These are phyloP conservation scores for Penicillium bialowiezense DNA, from an alignment of 495 filamentous ascomycete species.

Conservation along the genomic window DNA sequence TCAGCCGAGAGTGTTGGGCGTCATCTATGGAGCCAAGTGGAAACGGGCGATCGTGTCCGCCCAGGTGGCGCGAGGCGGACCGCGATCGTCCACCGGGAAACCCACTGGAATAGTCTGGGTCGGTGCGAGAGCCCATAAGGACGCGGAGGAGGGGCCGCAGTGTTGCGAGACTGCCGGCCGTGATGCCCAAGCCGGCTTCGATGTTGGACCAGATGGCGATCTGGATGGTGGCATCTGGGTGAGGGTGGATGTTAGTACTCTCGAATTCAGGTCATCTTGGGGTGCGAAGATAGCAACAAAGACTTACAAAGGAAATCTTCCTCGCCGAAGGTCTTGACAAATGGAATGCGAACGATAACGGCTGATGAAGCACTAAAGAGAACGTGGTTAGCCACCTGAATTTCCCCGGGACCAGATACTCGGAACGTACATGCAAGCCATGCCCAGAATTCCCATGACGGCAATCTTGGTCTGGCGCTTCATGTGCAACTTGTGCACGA, in stretches of 20 bases:
- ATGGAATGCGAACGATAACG: constrained; percentile 41
- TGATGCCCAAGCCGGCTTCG: constrained; percentile 45
- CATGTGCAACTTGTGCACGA: constrained; percentile 38
- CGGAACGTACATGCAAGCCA: constrained; percentile 42
- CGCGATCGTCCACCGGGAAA: constrained; percentile 20
- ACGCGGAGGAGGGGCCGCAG: constrained; percentile 45
- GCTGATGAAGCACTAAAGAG: constrained; percentile 34
- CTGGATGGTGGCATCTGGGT: constrained; percentile 38
- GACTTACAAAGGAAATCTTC: constrained; percentile 43
- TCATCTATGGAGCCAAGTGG: constrained; percentile 36
- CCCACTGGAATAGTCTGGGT: constrained; percentile 18
- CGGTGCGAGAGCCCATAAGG: constrained; percentile 26
- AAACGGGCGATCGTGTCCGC: neutral
- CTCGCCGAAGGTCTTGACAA: constrained; percentile 35
- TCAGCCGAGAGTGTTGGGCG: constrained; percentile 14
- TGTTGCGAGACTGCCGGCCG: constrained; percentile 45
- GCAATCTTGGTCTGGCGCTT: constrained; percentile 34
- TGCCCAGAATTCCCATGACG: constrained; percentile 39
- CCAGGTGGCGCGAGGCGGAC: constrained; percentile 21
- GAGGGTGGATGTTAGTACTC: constrained; percentile 4
- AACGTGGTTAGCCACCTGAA: constrained; percentile 1
- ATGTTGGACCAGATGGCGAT: constrained; percentile 46
- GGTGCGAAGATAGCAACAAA: too few relatives aligned
- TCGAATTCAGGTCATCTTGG: neutral
- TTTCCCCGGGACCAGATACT: neutral